Evolutionary conservation across 768 basidiomycete species (phyloP), one percentile per base, ranked within the genome.

Genomic region (Suillus tomentosus): DNA sequence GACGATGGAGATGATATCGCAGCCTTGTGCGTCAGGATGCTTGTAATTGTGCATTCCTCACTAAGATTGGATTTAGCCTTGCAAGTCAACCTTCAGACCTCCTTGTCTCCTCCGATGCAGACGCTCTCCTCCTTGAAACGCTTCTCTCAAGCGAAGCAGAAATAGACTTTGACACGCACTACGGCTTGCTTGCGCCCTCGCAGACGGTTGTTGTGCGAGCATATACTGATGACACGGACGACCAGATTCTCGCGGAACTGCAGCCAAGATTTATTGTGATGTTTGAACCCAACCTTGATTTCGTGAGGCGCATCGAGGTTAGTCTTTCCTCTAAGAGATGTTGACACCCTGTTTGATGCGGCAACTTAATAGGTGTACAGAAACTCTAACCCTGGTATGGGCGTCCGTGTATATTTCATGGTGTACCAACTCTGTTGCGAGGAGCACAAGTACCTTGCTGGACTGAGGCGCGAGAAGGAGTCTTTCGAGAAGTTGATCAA

Each of bases 221-320:
- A 1, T 99, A 95, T 71, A 88, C 91, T 0, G 95, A 95, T 54
- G 97, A 99, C 72, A 86, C 91, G 3, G 97, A 99, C 68, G 97
- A 99, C 73, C 84, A 88, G 47, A 78, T 98, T 58, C 80, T 99
- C 39, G 84, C 87, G 48, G 96, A 99, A 73, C 81, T 99, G 9
- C 82, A 90, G 65, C 97, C 97, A 2, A 87, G 89, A 66, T 99
- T 95, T 72, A 89, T 99, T 60, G 87, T 99, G 55, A 94, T 99
- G 91, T 95, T 91, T 67, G 97, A 99, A 71, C 95, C 96, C 3
- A 92, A 88, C 69, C 89, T 94, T 73, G 92, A 96, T 60, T 99
- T 98, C 69, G 86, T 98, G 43, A 82, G 97, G 34, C 84, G 97
- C 1, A 82, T 99, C 31, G 96, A 99, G 83, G 96, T 94, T 61